phyloP scores from a whole-genome alignment of 345 rosid genomes.

The Salix caprea region DNA sequence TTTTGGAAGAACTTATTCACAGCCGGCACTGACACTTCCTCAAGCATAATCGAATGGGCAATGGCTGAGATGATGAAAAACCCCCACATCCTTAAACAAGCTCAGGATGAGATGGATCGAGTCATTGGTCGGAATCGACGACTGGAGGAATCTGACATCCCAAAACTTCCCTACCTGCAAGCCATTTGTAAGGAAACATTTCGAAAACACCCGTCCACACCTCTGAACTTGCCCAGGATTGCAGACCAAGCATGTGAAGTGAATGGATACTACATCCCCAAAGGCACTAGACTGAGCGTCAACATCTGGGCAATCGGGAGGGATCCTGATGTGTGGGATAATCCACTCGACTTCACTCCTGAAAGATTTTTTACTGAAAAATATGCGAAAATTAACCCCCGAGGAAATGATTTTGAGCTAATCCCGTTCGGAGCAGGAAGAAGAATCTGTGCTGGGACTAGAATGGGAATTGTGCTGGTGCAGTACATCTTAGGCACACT shows the following conservation, averaged over 20 bases:
- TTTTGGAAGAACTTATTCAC: constrained; percentile 44
- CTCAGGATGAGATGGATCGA: constrained; percentile 59
- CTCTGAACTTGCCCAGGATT: constrained; percentile 44
- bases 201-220: constrained; percentile 58
- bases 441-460: constrained; percentile 53
- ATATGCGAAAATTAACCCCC: constrained; percentile 31
- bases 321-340: constrained; percentile 49
- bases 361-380: constrained; percentile 39
- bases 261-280: constrained; percentile 48
- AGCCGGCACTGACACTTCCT: constrained; percentile 64
- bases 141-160: constrained; percentile 47
- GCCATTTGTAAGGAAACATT: constrained; percentile 56
- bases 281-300: constrained; percentile 35
- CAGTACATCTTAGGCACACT: constrained; percentile 49
- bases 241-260: constrained; percentile 38
- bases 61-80: constrained; percentile 43
- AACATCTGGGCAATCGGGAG: constrained; percentile 69
- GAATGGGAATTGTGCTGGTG: constrained; percentile 49
- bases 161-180: constrained; percentile 43
- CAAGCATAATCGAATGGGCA: constrained; percentile 60
- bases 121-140: constrained; percentile 51
- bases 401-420: constrained; percentile 48
- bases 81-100: constrained; percentile 36
- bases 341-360: constrained; percentile 40
- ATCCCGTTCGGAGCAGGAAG: constrained; percentile 56